phyloP scores from a whole-genome alignment of 148 eudicot species.

The Pharnaceum exiguum region DNA sequence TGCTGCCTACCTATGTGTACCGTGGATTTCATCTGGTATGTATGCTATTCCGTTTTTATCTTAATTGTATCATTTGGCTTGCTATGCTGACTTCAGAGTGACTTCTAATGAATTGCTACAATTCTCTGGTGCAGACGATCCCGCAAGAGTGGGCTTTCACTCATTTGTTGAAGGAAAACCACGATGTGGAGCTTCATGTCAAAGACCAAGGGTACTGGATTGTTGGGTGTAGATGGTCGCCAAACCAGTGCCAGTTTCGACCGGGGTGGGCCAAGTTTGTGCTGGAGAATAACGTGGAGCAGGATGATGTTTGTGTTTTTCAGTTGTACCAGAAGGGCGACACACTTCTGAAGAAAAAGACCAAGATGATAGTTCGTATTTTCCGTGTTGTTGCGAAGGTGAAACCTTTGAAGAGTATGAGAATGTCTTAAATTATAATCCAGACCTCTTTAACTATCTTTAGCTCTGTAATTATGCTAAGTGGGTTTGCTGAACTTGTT shows the following conservation, averaged over 20 bases:
- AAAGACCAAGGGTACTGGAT: not conserved
- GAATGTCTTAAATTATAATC: too few species aligned
- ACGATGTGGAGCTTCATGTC: constrained; percentile 1
- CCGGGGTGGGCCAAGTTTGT: constrained; percentile 3
- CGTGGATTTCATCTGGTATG: not conserved
- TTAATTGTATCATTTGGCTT: too few species aligned
- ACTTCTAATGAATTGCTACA: too few species aligned
- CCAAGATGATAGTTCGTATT: not conserved
- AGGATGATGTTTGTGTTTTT: constrained; percentile 6
- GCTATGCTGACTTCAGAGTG: too few species aligned
- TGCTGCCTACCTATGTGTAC: not conserved
- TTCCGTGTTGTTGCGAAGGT: not conserved
- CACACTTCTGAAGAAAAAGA: too few species aligned
- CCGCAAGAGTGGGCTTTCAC: constrained; percentile 4
- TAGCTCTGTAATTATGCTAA: too few species aligned
- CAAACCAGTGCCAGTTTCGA: not conserved
- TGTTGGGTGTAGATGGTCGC: constrained; percentile 5
- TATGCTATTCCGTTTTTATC: not conserved
- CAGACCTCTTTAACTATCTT: too few species aligned
- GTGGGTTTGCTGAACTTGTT: too few species aligned
- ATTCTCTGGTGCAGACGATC: constrained; percentile 15
- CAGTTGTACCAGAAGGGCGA: not conserved
- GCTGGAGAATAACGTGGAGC: constrained; percentile 8
- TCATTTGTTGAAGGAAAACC: not conserved
- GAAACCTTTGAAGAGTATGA: too few species aligned